These are phyloP conservation scores for Ascochyta fabae DNA, from an alignment of 2,329 filamentous ascomycete species.

Conservation along the genomic window DNA sequence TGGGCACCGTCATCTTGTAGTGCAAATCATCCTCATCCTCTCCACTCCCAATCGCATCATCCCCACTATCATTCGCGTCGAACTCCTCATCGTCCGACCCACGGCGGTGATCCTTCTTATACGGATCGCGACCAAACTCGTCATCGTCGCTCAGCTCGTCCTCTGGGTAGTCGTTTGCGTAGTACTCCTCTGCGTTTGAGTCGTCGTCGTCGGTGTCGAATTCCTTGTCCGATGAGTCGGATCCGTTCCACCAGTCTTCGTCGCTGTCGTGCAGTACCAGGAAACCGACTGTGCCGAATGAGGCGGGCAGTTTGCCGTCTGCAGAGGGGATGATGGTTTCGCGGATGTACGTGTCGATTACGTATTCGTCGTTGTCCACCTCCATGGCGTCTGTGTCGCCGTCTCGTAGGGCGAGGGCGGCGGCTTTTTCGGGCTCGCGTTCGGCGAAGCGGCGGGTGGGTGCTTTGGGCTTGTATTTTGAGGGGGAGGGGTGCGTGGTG, in stretches of 20 bases:
- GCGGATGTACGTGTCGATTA: slow-evolving; percentile 68
- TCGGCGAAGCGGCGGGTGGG: slow-evolving; percentile 44
- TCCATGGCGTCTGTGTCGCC: slow-evolving; percentile 41
- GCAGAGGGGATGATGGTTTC: slow-evolving; percentile 50
- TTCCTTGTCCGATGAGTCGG: slow-evolving; percentile 59
- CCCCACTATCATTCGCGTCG: slow-evolving; percentile 26
- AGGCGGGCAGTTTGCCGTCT: slow-evolving; percentile 30
- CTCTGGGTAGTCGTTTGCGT: slow-evolving; percentile 80
- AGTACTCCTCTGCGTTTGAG: slow-evolving; percentile 76
- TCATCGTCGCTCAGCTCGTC: slow-evolving; percentile 78
- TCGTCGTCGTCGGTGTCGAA: slow-evolving; percentile 68
- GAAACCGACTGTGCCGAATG: slow-evolving; percentile 48
- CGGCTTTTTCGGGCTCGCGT: slow-evolving; percentile 39
- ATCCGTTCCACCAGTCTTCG: slow-evolving; percentile 64
- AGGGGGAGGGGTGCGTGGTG: slow-evolving; percentile 19
- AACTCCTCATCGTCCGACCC: slow-evolving; percentile 52
- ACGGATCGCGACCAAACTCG: slow-evolving; percentile 60
- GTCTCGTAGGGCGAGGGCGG: slow-evolving; percentile 22
- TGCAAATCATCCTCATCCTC: slow-evolving; percentile 42
- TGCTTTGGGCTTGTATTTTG: slow-evolving; percentile 46
- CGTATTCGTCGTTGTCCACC: slow-evolving; percentile 58
- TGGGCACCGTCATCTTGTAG: slow-evolving; percentile 37
- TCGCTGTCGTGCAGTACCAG: slow-evolving; percentile 59
- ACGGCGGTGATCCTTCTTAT: slow-evolving; percentile 47
- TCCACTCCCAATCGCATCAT: slow-evolving; percentile 28